Evolutionary conservation across 257 asterid genomes (phyloP), one percentile per base, ranked within the genome.

Genomic region (Lithospermum erythrorhizon): DNA sequence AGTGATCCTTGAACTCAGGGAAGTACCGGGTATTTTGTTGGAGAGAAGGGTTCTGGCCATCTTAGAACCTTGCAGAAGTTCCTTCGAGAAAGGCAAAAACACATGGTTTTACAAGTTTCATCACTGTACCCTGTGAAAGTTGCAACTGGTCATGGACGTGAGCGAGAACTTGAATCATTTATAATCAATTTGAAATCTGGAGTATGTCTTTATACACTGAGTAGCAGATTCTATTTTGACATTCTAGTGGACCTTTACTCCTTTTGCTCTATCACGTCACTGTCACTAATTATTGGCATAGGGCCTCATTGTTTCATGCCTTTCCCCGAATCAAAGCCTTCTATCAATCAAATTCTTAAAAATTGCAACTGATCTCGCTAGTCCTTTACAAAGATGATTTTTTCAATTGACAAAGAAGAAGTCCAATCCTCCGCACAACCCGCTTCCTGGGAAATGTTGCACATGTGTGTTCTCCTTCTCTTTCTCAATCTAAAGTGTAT

Each of bases 321-420:
- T 65, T 85, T 71, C 61, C 69, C 82, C 76, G 87, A 87, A 76
- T 74, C 81, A 64, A 88, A 83, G 76, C 81, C 79, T 72, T 78
- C 54, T 93, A 82, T 70, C 90, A 84, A 55, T n/a, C n/a, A 85
- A 86, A 57, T 76, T 84, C 51, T 65, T 88, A 80, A 91, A 95
- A 63, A 86, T 91, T 79, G 87, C n/a, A n/a, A n/a, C n/a, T n/a
- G n/a, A n/a, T n/a, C n/a, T n/a, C n/a, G n/a, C n/a, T n/a, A n/a
- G n/a, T n/a, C n/a, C n/a, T 84, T 84, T 73, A 82, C 95, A 52
- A 88, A 88, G 95, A 82, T 88, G 95, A 82, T 87, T 73, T 83
- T 91, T 78, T 91, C 88, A 83, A 82, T 95, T 69, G 96, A 91
- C 80, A 91, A 91, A 83, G 82, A 88, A 85, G 98, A 86, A 76